Base-by-base conservation (phyloP, 2,329 filamentous ascomycete genomes). In the Monilinia fructicola region DNA sequence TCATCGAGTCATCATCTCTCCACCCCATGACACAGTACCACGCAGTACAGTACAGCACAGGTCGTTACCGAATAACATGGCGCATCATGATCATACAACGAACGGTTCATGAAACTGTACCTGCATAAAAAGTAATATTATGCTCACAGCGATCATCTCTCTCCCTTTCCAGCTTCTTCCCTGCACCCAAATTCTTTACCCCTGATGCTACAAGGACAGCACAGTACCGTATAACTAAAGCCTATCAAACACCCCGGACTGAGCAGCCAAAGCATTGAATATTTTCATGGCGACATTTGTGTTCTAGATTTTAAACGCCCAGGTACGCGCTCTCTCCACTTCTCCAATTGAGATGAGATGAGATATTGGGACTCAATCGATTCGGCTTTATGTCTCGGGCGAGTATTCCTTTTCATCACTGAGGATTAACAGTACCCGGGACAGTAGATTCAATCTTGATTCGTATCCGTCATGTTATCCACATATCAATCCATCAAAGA, bases 221-320 rank as follows among this genome's bases (percentile, higher is more conserved):
- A n/a, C n/a, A n/a, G n/a, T n/a, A n/a, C n/a, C n/a, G n/a, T n/a
- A n/a, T n/a, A n/a, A n/a, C n/a, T n/a, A n/a, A n/a, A 26, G 42
- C 26, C 40, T 59, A 48, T 59, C 56, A 46, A 46, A 46, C 55
- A 46, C 55, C 42, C 55, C 55, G 42, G 40, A 59, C 55, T 46
- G 40, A 31, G 44, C 31, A 59, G 12, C 18, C 55, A 44, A 31
- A 28, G 18, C 42, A 59, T 46, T n/a, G 40, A 58, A 14, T 31
- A 28, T 16, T 3, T 46, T 46, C 40, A 31, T 28, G 23, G 26
- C 55, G 31, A 44, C 23, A 58, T 58, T 21, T 35, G 9, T 6
- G 55, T 58, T 58, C 55, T 58, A 58, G 55, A 58, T 48, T 59
- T 59, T 48, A 59, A 35, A 59, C 56, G 42, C 56, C 18, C 56